Base-by-base conservation (phyloP, 176 grass and related monocot genomes). In the Carex kokanica region DNA sequence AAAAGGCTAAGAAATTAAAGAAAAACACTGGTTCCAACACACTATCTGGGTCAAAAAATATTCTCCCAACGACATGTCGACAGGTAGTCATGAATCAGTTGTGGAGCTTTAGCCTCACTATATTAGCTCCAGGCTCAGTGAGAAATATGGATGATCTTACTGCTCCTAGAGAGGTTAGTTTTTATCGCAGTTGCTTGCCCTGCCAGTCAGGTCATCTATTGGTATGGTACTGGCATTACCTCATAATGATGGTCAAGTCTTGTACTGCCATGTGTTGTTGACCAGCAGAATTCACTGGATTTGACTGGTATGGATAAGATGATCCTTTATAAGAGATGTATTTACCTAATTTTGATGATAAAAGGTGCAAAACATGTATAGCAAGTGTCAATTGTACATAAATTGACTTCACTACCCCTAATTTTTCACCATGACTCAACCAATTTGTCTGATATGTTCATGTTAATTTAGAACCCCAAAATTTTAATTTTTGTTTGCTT, bases 41-140 rank as follows among this genome's bases (percentile, higher is more conserved):
- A 38, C 84, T 93, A 49, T 36, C 64, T 24, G 84, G 83, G 31
- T 83, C 87, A 16, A 87, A 90, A 20, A 91, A 77, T 18, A 87
- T 94, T 34, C 85, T 98, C 56, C 90, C 89, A 13, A 91, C 88
- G 90, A 90, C 90, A 4, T 92, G 94, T 80, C 88, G 90, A 53
- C 95, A 98, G 88, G 92, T 94, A 74, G 86, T 92, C 2, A 81
- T 98, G 82, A 60, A 90, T 51, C 79, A 80, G 59, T 32, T 93
- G 16, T 90, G 86, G 73, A 98, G 85, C 69, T 94, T 93, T 68
- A 88, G 47, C 4, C 89, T 98, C 20, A 74, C 88, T 34, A 53
- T 91, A 10, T 92, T 93, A 78, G 27, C 83, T 51, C 90, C 89
- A 52, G 92, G 89, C 32, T 85, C 90, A 6, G 65, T 86, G 67